These are phyloP conservation scores for Syncephalastrum sp. DNA, from an alignment of 371 early-diverging fungal genomes.

Conservation along the genomic window DNA sequence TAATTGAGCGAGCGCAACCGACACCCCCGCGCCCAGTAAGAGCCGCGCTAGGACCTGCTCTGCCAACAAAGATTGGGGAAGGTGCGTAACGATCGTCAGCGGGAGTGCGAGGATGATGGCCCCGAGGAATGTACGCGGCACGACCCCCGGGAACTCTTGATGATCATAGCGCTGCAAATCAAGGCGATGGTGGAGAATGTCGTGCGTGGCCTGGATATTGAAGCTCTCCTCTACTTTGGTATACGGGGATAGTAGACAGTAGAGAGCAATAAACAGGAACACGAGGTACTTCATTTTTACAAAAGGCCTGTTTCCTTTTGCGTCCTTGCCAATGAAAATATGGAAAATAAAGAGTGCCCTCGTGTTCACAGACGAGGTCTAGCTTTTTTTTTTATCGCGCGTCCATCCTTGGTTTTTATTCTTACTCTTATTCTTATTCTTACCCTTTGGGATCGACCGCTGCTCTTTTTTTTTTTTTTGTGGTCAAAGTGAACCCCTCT, in stretches of 20 bases:
- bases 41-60: slow-evolving; percentile 49
- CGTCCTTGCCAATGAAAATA: slow-evolving; percentile 1
- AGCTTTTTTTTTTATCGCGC: background rate
- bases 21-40: slow-evolving; percentile 53
- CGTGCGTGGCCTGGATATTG: slow-evolving; percentile 90
- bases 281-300: slow-evolving; percentile 31
- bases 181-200: slow-evolving; percentile 64
- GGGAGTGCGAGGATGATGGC: slow-evolving; percentile 54
- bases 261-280: slow-evolving; percentile 37
- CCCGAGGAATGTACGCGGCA: slow-evolving; percentile 90
- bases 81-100: slow-evolving; percentile 3
- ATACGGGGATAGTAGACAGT: slow-evolving; percentile 66
- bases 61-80: slow-evolving; percentile 2
- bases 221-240: slow-evolving; percentile 98
- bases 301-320: slow-evolving; percentile 1
- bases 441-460: too few relatives aligned
- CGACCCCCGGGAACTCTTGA: slow-evolving; percentile 88
- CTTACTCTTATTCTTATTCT: too few relatives aligned
- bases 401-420: too few relatives aligned
- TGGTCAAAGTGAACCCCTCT: too few relatives aligned
- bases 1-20: slow-evolving; percentile 38
- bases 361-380: slow-evolving; percentile 1
- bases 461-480: too few relatives aligned
- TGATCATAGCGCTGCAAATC: slow-evolving; percentile 68
- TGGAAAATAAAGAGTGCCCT: slow-evolving; percentile 2